These are phyloP conservation scores for Globisporangium mamillatum DNA, from an alignment of 352 stramenopile genomes.

Conservation along the genomic window DNA sequence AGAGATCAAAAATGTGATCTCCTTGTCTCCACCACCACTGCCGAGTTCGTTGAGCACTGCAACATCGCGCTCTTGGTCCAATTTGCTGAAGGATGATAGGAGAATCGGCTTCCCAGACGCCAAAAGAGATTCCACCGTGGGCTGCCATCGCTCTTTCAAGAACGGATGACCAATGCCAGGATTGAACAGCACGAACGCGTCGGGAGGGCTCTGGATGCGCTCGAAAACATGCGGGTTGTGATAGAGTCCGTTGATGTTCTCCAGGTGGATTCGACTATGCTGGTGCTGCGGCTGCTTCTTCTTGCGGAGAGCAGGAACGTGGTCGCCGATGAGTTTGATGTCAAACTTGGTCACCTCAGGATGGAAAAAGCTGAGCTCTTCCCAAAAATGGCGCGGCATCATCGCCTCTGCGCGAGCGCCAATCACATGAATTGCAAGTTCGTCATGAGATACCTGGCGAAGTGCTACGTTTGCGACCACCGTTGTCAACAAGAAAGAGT, in stretches of 20 bases:
- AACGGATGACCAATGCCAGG: slow-evolving; percentile 58
- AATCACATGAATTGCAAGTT: slow-evolving; percentile 47
- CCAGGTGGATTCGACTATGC: slow-evolving; percentile 29
- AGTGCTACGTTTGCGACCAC: neutral
- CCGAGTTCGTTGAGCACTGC: slow-evolving; percentile 34
- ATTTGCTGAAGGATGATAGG: slow-evolving; percentile 61
- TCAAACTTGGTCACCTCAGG: slow-evolving; percentile 24
- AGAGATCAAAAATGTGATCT: slow-evolving; percentile 31
- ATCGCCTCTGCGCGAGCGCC: slow-evolving; percentile 70
- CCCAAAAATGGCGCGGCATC: slow-evolving; percentile 71
- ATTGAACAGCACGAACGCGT: slow-evolving; percentile 75
- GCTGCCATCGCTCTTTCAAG: slow-evolving; percentile 46
- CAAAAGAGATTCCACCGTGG: slow-evolving; percentile 50
- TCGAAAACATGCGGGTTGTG: slow-evolving; percentile 30
- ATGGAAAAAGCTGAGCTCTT: slow-evolving; percentile 49
- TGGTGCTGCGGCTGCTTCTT: slow-evolving; percentile 17
- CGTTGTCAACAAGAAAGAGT: neutral
- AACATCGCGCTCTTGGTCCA: slow-evolving; percentile 63
- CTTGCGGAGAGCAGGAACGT: slow-evolving; percentile 41
- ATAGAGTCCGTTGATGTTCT: slow-evolving; percentile 52
- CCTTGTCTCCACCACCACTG: neutral
- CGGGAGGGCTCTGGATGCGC: slow-evolving; percentile 21
- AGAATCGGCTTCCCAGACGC: slow-evolving; percentile 43
- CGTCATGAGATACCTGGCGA: neutral
- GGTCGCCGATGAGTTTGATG: slow-evolving; percentile 65